These are phyloP conservation scores for Theobroma cacao DNA, from an alignment of 345 rosid species.

Conservation along the genomic window DNA sequence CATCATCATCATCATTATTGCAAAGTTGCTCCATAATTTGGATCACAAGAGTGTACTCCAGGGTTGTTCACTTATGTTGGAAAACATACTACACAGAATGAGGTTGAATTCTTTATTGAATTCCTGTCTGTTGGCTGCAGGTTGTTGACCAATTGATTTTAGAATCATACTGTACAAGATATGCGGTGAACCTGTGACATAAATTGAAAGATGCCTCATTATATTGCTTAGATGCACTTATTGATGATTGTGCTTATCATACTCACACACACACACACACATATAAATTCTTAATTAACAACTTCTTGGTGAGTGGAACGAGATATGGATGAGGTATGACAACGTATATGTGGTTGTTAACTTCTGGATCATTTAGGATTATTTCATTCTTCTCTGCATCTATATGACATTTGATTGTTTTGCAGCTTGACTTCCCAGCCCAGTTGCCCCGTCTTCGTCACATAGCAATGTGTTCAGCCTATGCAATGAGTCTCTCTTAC, in stretches of 20 bases:
- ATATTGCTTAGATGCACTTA: not conserved
- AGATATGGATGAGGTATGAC: not conserved
- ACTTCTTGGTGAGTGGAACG: not conserved
- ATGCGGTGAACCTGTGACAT: not conserved
- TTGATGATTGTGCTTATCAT: not conserved
- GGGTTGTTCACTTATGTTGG: not conserved
- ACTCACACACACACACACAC: not conserved
- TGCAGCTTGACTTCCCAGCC: conserved; percentile 92
- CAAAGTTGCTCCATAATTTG: not conserved
- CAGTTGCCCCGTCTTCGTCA: conserved; percentile 92
- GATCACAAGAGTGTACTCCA: not conserved
- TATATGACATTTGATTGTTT: conserved; percentile 23
- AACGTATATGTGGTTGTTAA: not conserved
- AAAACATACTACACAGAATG: not conserved
- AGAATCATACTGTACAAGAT: not conserved
- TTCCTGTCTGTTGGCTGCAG: not conserved
- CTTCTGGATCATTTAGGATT: conserved; percentile 3
- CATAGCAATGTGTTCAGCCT: conserved; percentile 95
- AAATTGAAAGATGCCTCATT: not conserved
- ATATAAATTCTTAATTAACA: not conserved
- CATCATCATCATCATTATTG: not conserved
- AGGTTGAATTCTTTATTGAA: not conserved
- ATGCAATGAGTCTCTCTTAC: conserved; percentile 92
- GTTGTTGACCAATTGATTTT: not conserved
- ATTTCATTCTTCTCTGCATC: conserved; percentile 8